These are phyloP conservation scores for Triangularia setosa DNA, from an alignment of 2,329 filamentous ascomycete species.

Conservation along the genomic window DNA sequence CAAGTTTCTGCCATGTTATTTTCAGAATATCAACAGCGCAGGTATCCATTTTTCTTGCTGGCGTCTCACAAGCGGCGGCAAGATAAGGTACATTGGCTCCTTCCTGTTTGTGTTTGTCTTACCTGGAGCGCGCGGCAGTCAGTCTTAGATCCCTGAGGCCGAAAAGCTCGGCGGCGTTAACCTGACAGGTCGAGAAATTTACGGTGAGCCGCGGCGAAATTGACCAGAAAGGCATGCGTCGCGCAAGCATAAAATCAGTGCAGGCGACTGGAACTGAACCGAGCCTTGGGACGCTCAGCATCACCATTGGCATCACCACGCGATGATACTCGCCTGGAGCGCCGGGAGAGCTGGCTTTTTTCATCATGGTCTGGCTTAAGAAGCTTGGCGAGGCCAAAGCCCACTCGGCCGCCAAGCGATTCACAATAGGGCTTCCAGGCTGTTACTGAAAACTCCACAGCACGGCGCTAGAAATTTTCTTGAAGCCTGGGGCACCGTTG, in stretches of 20 bases:
- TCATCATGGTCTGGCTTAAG: not conserved
- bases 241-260: not conserved
- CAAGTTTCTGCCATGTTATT: not conserved
- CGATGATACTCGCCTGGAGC: not conserved
- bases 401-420: not conserved
- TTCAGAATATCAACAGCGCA: not conserved
- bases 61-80: not conserved
- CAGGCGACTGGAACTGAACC: not conserved
- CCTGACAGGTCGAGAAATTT: not conserved
- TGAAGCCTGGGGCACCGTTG: not conserved
- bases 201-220: not conserved
- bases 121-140: not conserved
- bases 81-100: not conserved
- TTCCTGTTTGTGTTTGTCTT: not conserved
- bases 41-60: too few relatives aligned
- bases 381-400: not conserved
- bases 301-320: not conserved
- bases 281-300: not conserved
- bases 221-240: not conserved
- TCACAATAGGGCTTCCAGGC: not conserved
- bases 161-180: not conserved
- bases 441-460: not conserved
- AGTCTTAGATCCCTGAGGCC: not conserved
- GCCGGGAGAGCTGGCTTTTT: not conserved
- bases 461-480: not conserved